Base-by-base conservation (phyloP, 306 rosid species). In the Quercus mongolica region DNA sequence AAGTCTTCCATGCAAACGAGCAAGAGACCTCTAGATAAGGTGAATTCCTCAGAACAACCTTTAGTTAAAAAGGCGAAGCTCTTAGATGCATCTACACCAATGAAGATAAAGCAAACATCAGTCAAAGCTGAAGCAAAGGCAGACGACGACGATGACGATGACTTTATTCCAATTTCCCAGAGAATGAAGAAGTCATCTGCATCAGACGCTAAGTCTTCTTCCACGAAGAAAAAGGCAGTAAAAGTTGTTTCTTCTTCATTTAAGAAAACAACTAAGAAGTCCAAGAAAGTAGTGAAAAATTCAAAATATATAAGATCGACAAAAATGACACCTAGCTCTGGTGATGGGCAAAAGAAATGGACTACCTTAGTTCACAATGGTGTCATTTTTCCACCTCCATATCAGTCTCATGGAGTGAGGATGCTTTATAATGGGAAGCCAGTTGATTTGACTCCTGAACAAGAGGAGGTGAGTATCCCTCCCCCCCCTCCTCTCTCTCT, bases 311-410 rank as follows among this genome's bases (percentile, higher is more conserved):
- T 91, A 56, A 96, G 88, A 81, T 89, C 97, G 5, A 82, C 97
- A 0, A 93, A 86, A 76, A 71, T 88, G 80, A 88, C 82, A 74
- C 99, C 99, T 10, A 86, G 96, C 84, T 84, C 97, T 58, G 97
- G 97, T 35, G 98, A 96, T 80, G 98, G 99, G 69, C 98, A 90
- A 93, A 92, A 90, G 87, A 96, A 96, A 77, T 96, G 99, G 99
- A 88, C 94, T 54, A 90, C 92, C 64, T 85, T 96, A 89, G 85
- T 86, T 78, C 99, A 96, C 89, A 93, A 83, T 82, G 99, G 99
- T 86, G 94, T 96, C 77, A 96, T 96, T 81, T 96, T 96, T 73
- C 99, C 99, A 68, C 99, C 98, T 75, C 79, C 92, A 17, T 96
- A 96, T 84, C 79, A 82, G 78, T 86, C 90, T 72, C 99, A 96